Base-by-base conservation (phyloP, 441 rosid species). In the Arabidopsis hybrid region DNA sequence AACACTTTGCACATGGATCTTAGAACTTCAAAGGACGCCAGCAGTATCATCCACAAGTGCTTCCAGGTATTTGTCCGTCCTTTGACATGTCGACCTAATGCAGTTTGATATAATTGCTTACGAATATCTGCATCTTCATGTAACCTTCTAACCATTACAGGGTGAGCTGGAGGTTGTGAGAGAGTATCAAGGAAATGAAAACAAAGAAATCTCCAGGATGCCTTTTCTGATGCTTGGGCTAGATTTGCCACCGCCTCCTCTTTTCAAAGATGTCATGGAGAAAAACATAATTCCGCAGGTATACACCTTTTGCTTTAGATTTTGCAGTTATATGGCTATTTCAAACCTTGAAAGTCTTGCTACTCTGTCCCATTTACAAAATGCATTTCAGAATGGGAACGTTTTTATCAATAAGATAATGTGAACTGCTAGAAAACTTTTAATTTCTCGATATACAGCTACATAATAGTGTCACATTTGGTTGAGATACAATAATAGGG, bases 261-360 rank as follows among this genome's bases (percentile, higher is more conserved):
- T 95, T 69, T 92, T 92, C 82, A 85, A 88, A 84, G 99, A 95
- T 69, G 96, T 92, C 71, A 91, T 95, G 99, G 99, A 95, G 82
- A 95, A 95, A 80, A 95, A 92, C 79, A 95, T 95, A 8, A 95
- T 92, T 74, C 99, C 97, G 4, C 99, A 95, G 96, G 99, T 91
- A 83, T 6, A 18, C 16, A 63, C 58, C 32, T 65, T 29, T 71
- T 64, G 16, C 57, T 59, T 46, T 56, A 5, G 38, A 69, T 18
- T 68, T 29, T 63, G 21, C 12, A 39, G 9, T 35, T 53, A 2
- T 31, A 45, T 35, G 58, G 34, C 53, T 45, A 16, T 53, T 26
- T 12, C 16, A 36, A 47, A 68, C 29, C 66, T 56, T 76, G 34
- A n/a, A 31, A 60, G 18, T 53, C 36, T 21, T 43, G 21, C 14